phyloP scores from a whole-genome alignment of 2,329 filamentous ascomycete genomes.

The Xylaria digitata region DNA sequence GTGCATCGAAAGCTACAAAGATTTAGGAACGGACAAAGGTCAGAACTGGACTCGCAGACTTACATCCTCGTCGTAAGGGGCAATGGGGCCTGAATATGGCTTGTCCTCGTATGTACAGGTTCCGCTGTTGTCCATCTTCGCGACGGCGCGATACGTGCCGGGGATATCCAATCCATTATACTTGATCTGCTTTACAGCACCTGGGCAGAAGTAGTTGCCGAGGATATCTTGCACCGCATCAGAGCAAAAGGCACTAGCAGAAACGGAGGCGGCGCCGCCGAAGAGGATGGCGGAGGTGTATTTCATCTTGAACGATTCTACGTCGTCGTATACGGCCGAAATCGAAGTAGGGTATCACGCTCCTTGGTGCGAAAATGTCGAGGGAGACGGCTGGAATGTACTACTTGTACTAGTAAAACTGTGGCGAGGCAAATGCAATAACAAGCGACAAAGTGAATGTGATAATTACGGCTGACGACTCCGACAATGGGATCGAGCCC shows the following conservation, averaged over 20 bases:
- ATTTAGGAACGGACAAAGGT: conserved; percentile 26
- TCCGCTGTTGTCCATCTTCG: conserved; percentile 66
- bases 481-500: conserved; percentile 33
- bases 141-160: conserved; percentile 74
- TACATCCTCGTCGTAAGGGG: conserved; percentile 78
- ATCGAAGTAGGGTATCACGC: conserved; percentile 14
- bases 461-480: conserved; percentile 36
- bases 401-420: conserved; percentile 6
- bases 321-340: conserved; percentile 10
- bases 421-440: conserved; percentile 19
- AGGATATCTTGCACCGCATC: conserved; percentile 43
- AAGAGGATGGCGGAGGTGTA: conserved; percentile 44
- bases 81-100: conserved; percentile 69
- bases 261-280: conserved; percentile 45
- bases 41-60: conserved; percentile 44
- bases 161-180: conserved; percentile 70
- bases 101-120: conserved; percentile 65
- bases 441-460: conserved; percentile 40
- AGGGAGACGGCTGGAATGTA: conserved; percentile 29
- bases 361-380: conserved; percentile 15
- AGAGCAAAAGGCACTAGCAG: conserved; percentile 41
- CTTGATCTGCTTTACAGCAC: conserved; percentile 70
- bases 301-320: conserved; percentile 41
- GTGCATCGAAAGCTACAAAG: conserved; percentile 73
- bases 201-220: conserved; percentile 47